A percentile compares a stretch with the other conserved stretches of the same genome.
Evolutionary conservation across 768 basidiomycete genomes (phyloP).

Genomic region (Tylopilus cervinicoccineus): DNA sequence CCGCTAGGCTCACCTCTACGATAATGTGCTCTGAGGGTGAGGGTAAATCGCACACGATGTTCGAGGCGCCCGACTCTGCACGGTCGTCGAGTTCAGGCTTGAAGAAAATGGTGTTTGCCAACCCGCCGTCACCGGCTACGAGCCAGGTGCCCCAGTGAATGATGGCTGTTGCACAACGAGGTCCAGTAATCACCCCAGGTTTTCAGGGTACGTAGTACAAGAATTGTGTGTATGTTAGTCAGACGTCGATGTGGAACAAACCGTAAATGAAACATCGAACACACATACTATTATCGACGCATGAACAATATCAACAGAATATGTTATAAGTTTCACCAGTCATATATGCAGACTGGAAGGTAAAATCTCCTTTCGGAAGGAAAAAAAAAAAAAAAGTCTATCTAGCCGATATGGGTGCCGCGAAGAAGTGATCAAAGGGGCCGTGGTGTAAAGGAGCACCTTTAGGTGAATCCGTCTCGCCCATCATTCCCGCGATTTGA

Average conservation of each 20-base stretch:
- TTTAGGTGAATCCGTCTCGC: constrained; percentile 41
- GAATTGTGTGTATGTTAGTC: no score
- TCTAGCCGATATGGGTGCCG: constrained; percentile 4
- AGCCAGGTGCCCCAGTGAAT: no score
- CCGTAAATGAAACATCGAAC: no score
- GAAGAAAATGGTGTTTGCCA: no score
- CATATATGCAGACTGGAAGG: background rate
- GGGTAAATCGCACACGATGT: background rate
- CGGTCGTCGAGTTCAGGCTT: background rate
- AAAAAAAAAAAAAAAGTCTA: background rate
- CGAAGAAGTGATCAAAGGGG: constrained; percentile 50
- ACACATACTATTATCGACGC: no score
- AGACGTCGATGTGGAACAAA: no score
- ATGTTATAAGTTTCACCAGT: background rate
- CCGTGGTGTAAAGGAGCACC: constrained; percentile 5
- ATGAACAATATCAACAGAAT: background rate
- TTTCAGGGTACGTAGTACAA: no score
- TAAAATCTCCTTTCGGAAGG: background rate
- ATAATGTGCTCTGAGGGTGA: background rate
- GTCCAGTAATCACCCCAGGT: no score
- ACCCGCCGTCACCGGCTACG: no score
- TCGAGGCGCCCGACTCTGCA: background rate
- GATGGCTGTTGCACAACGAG: no score
- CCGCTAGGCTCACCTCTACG: background rate
- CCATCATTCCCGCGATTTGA: constrained; percentile 44